phyloP scores from a whole-genome alignment of 768 basidiomycete species.

The Suillus discolor region DNA sequence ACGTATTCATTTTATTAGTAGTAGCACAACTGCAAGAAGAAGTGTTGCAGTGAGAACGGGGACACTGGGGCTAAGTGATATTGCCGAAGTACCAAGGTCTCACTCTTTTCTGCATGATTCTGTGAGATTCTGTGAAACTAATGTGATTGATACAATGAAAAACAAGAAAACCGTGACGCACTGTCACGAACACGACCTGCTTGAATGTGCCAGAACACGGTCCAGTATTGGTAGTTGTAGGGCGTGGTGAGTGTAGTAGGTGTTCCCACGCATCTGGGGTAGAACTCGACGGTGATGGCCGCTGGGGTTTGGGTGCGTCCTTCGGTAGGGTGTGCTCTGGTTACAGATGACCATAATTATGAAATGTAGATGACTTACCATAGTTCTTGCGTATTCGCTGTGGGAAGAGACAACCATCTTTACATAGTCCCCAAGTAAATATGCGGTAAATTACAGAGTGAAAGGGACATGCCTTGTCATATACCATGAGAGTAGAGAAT shows the following conservation, averaged over 20 bases:
- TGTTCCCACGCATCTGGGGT: conserved; percentile 34
- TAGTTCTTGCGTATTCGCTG: conserved; percentile 94
- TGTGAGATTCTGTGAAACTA: too few relatives aligned
- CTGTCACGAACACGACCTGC: too few relatives aligned
- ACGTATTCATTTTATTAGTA: neutral
- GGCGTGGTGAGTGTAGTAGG: conserved; percentile 40
- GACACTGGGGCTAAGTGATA: too few relatives aligned
- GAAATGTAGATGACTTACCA: conserved; percentile 47
- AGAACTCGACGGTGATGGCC: conserved; percentile 15
- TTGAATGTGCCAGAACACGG: too few relatives aligned
- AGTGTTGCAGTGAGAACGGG: too few relatives aligned
- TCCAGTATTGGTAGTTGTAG: conserved; percentile 18
- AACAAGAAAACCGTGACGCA: too few relatives aligned
- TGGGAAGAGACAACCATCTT: conserved; percentile 87
- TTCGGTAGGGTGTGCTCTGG: conserved; percentile 80
- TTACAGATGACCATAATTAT: conserved; percentile 8
- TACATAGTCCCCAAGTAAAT: conserved; percentile 71
- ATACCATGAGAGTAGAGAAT: conserved; percentile 84
- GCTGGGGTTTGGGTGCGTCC: conserved; percentile 23
- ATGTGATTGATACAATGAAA: too few relatives aligned
- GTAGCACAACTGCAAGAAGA: too few relatives aligned
- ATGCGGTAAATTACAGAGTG: neutral
- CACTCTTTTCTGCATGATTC: too few relatives aligned
- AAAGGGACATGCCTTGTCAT: conserved; percentile 64
- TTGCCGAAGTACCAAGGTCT: too few relatives aligned